These are phyloP conservation scores for Mycosphaerella arachidis DNA, from an alignment of 2,329 filamentous ascomycete genomes.

Conservation along the genomic window DNA sequence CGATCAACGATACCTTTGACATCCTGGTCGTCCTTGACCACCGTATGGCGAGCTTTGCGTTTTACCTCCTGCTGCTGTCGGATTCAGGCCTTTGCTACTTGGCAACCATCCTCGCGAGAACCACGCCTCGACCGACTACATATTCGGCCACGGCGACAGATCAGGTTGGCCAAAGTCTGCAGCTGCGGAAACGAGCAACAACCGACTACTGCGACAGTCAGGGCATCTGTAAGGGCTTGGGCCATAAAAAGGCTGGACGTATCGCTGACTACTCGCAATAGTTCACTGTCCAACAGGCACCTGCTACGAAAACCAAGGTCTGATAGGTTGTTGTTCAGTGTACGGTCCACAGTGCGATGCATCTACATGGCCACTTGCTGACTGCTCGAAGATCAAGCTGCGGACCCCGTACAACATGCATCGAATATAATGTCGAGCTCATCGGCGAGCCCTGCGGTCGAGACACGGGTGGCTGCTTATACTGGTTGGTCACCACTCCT, in stretches of 20 bases:
- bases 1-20: neutral
- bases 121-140: neutral
- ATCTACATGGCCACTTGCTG: neutral
- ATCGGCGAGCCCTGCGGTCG: constrained; percentile 11
- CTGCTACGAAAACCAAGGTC: constrained; percentile 15
- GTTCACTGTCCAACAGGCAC: constrained; percentile 9
- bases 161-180: neutral
- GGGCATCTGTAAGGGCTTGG: neutral
- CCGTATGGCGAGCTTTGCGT: neutral
- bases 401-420: constrained; percentile 15
- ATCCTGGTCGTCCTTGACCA: neutral
- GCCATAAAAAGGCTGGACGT: neutral
- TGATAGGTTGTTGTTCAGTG: constrained; percentile 20
- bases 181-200: neutral
- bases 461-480: constrained; percentile 18
- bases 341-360: neutral
- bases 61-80: neutral
- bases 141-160: neutral
- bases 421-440: constrained; percentile 9
- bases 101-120: neutral
- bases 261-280: neutral
- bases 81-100: neutral
- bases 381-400: constrained; percentile 10
- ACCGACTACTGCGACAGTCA: constrained; percentile 4
- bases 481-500: constrained; percentile 9